Conservation (phyloP, 2,329 filamentous ascomycete species). For the Venturia asperata region DNA sequence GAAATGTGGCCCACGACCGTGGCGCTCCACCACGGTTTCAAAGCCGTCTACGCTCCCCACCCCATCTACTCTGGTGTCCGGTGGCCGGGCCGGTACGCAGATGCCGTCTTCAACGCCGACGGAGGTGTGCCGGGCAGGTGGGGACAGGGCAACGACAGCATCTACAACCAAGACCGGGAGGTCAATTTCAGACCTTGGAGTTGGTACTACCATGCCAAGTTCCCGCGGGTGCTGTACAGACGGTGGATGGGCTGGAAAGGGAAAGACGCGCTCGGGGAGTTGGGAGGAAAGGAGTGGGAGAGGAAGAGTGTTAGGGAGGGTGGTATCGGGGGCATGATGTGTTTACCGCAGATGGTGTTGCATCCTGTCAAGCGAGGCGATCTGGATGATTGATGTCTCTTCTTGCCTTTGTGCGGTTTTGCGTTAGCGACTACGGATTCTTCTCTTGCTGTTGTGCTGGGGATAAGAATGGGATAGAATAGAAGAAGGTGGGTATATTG, state of each 20-base stretch:
- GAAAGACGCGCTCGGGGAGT: constrained; percentile 69
- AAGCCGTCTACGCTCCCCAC: constrained; percentile 86
- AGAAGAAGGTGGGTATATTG: not conserved
- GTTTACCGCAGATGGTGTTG: constrained; percentile 78
- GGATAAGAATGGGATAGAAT: not conserved
- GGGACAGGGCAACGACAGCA: constrained; percentile 37
- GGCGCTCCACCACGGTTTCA: constrained; percentile 84
- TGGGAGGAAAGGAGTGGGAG: constrained; percentile 48
- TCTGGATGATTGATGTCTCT: constrained; percentile 34
- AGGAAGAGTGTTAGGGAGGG: constrained; percentile 49
- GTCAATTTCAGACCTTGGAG: constrained; percentile 81
- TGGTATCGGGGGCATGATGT: constrained; percentile 78
- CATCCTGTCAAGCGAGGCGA: constrained; percentile 69
- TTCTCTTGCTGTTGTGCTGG: no score
- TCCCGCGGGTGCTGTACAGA: constrained; percentile 72
- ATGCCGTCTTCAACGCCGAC: constrained; percentile 65
- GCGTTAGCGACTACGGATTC: no score
- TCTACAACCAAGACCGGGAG: constrained; percentile 59
- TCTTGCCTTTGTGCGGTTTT: not conserved
- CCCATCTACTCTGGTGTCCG: constrained; percentile 79
- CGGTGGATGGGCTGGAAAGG: constrained; percentile 80
- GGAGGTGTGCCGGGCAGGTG: constrained; percentile 48
- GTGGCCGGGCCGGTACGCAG: constrained; percentile 75
- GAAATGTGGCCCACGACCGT: constrained; percentile 94
- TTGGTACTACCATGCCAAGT: constrained; percentile 87